phyloP scores from a whole-genome alignment of 768 basidiomycete species.

The Hericium coralloides region DNA sequence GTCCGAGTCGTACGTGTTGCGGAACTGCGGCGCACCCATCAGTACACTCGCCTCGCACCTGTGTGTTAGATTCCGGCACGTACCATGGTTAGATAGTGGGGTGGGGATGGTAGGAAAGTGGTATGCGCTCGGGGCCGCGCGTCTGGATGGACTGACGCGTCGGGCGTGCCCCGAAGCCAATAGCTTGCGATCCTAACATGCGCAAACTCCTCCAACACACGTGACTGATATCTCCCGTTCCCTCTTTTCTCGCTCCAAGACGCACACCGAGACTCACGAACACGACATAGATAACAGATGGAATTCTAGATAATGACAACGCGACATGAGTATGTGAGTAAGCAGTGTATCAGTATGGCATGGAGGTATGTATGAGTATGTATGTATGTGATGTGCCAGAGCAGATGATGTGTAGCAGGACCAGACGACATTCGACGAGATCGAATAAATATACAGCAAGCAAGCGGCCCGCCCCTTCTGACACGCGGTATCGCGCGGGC shows the following conservation, averaged over 20 bases:
- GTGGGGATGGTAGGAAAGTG: neutral
- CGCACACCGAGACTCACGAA: too few relatives aligned
- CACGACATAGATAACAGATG: too few relatives aligned
- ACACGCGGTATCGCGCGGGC: too few relatives aligned
- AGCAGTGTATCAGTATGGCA: neutral
- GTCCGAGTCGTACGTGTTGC: constrained; percentile 98
- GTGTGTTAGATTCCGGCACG: neutral
- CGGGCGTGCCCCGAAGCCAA: neutral
- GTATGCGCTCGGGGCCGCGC: neutral
- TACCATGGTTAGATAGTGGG: neutral
- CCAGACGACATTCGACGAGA: neutral
- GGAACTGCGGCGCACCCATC: constrained; percentile 42
- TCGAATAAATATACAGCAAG: neutral
- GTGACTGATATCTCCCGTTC: neutral
- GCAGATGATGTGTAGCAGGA: too few relatives aligned
- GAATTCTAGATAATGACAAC: too few relatives aligned
- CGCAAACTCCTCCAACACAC: constrained; percentile 1
- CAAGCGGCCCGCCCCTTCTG: neutral
- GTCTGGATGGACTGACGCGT: constrained; percentile 2
- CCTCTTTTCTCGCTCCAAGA: too few relatives aligned
- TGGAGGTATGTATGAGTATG: neutral
- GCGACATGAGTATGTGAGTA: neutral
- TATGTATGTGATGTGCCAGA: neutral
- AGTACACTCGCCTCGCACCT: neutral
- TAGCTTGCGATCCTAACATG: constrained; percentile 3